Base-by-base conservation (phyloP, 345 rosid genomes). In the Heritiera fomes region DNA sequence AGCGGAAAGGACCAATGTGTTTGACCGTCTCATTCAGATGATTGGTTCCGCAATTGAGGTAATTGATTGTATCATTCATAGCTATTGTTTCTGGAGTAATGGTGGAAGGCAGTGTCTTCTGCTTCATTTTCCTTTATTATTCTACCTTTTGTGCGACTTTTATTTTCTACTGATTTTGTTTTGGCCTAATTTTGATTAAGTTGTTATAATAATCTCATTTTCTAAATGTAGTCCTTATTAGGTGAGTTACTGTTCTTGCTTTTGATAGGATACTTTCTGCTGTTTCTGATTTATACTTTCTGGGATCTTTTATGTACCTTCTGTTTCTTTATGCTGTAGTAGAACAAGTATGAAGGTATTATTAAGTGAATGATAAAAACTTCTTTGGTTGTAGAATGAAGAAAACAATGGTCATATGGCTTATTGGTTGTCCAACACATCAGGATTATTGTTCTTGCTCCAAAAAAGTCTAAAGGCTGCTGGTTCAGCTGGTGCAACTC, bases 21-120 rank as follows among this genome's bases (percentile, higher is more conserved):
- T 96, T 87, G 98, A 96, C 84, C 93, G 95, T 77, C 98, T 96
- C 38, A 90, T 96, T 87, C 98, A 96, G 87, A 90, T 93, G 98
- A 96, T 96, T 77, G 99, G 99, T 89, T 91, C 95, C 77, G 98
- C 93, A 17, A 92, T 96, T 77, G 98, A 96, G 98, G 99, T 96
- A 86, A 78, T 77, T 45, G 60, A 72, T 73, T 58, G 61, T 61
- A 52, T 77, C 74, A 61, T 76, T 70, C 53, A 32, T 75, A 2
- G 23, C 45, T 20, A 34, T 67, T 76, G 20, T 65, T 59, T 77
- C 62, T n/a, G 52, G 30, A 50, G 6, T 45, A 17, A 65, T 10
- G 46, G 40, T 45, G 9, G 18, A 46, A 9, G 61, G 75, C 62
- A 32, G 9, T 52, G 15, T 72, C 47, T 34, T 4, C 17, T 72